phyloP scores from a whole-genome alignment of 192 early-diverging fungal genomes.

The Ambispora gerdemannii region DNA sequence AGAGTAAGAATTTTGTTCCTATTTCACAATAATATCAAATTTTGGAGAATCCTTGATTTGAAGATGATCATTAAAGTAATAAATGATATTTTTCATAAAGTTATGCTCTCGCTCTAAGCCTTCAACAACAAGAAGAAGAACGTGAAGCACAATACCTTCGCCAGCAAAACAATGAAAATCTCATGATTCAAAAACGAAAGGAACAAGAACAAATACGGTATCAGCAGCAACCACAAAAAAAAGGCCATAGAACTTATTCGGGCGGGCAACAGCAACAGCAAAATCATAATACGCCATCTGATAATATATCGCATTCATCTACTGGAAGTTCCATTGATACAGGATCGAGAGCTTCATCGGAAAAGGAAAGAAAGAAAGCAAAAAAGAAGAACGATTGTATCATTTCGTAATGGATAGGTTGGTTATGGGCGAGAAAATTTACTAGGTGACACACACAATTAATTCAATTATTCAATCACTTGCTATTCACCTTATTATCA shows the following conservation, averaged over 20 bases:
- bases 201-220: slow-evolving; percentile 16
- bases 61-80: too few relatives aligned
- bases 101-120: slow-evolving; percentile 40
- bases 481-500: too few relatives aligned
- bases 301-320: slow-evolving; percentile 4
- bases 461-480: too few relatives aligned
- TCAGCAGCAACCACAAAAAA: background rate
- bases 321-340: slow-evolving; percentile 21
- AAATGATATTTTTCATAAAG: slow-evolving; percentile 31
- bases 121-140: slow-evolving; percentile 46
- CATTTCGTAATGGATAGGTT: background rate
- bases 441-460: too few relatives aligned
- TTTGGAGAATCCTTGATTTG: too few relatives aligned
- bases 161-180: background rate
- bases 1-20: slow-evolving; percentile 43
- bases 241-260: background rate
- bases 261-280: background rate
- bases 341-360: background rate
- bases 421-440: too few relatives aligned
- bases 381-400: background rate
- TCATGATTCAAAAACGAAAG: slow-evolving; percentile 25
- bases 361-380: slow-evolving; percentile 5
- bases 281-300: background rate
- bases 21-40: too few relatives aligned
- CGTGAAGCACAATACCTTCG: slow-evolving; percentile 32